These are phyloP conservation scores for Candida verbasci DNA, from an alignment of 805 yeast genomes.

Conservation along the genomic window DNA sequence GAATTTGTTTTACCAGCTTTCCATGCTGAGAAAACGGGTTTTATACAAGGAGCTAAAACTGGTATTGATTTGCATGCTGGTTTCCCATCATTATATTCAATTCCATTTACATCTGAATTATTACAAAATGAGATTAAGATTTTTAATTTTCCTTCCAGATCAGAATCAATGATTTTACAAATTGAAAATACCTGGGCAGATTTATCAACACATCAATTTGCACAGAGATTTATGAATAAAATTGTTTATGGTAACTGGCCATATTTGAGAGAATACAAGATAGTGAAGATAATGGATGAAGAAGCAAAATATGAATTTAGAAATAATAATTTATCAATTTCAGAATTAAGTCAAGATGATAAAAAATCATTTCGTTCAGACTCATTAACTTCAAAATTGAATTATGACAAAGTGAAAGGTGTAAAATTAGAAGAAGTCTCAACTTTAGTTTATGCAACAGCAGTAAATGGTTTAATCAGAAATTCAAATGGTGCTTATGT, in stretches of 20 bases:
- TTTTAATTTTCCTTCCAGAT: constrained; percentile 80
- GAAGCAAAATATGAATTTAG: constrained; percentile 42
- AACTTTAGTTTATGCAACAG: constrained; percentile 64
- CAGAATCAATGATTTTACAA: constrained; percentile 72
- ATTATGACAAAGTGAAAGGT: constrained; percentile 55
- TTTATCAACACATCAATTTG: constrained; percentile 57
- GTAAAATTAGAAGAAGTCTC: constrained; percentile 50
- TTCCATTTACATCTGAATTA: constrained; percentile 56
- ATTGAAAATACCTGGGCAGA: constrained; percentile 54
- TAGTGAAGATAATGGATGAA: constrained; percentile 58
- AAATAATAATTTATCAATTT: constrained; percentile 31
- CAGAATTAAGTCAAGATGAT: constrained; percentile 40
- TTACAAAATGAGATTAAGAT: constrained; percentile 63
- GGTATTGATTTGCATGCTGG: constrained; percentile 82
- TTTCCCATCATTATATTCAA: constrained; percentile 76
- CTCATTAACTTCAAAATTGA: constrained; percentile 32
- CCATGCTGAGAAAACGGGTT: constrained; percentile 46
- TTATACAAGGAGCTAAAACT: constrained; percentile 58
- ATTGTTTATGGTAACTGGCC: constrained; percentile 85
- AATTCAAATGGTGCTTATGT: constrained; percentile 66
- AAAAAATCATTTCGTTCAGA: constrained; percentile 44
- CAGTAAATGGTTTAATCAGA: constrained; percentile 75
- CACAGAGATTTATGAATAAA: constrained; percentile 56
- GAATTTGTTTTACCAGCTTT: constrained; percentile 54
- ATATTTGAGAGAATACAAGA: constrained; percentile 74